Base-by-base conservation (phyloP, 768 basidiomycete genomes). In the Auricularia cornea region DNA sequence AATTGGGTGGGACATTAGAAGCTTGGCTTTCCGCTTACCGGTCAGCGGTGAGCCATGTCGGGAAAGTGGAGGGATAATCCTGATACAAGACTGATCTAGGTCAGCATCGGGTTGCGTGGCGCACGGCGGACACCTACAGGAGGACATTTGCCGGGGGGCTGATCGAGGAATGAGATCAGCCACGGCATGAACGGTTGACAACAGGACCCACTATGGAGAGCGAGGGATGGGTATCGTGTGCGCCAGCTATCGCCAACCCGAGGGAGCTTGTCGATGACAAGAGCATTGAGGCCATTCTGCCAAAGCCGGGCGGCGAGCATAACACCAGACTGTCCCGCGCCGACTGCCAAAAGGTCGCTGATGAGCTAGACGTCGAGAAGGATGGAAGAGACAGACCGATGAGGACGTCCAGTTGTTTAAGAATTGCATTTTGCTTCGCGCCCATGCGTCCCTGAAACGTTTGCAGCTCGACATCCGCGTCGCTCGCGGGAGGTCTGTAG, bases 251-350 rank as follows among this genome's bases (percentile, higher is more conserved):
- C 79, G 2, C 80, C 80, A 12, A 80, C 68, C 0, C 74, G 68
- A 2, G 64, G 60, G 40, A 69, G 68, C 12, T 62, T 68, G 60
- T 81, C 80, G 18, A 82, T 68, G 2, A 81, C 67, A 2, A 82
- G 68, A 3, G 76, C 61, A 1, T 68, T 70, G 11, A 81, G 75
- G 11, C 75, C 68, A 74, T 80, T 75, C 44, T 77, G 72, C 62
- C 75, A 73, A 63, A 81, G 74, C 1, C 79, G 74, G 4, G 80
- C 79, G 0, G 75, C 80, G 8, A 79, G 63, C 14, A 73, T 73
- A n/a, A 82, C 68, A 11, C 80, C 80, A 18, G 70, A 74, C 62
- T 81, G 80, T 0, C 77, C 80, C 0, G 63, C 78, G 28, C 80
- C 80, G n/a, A 81, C 79, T 79, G 57, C 11, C 18, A 48, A 14